Evolutionary conservation across 257 asterid species (phyloP).

Genomic region (Nicotiana noctiflora): DNA sequence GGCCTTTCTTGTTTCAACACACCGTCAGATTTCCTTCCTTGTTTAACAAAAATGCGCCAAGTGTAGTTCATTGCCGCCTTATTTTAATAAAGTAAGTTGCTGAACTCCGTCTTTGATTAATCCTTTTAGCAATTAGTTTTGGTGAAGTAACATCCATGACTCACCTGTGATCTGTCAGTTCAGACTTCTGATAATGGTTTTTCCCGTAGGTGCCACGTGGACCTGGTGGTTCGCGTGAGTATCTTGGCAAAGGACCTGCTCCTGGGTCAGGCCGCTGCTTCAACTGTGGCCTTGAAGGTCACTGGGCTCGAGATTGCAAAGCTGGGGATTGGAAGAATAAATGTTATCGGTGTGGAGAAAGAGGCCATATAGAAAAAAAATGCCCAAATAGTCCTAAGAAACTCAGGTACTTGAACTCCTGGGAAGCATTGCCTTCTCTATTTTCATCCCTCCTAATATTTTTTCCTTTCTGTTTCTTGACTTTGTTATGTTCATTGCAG

Average conservation of each 20-base stretch:
- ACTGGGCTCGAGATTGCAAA: constrained; percentile 99
- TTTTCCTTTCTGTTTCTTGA: neutral
- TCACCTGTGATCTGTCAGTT: neutral
- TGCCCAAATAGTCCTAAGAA: constrained; percentile 95
- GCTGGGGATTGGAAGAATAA: constrained; percentile 99
- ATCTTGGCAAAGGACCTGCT: constrained; percentile 82
- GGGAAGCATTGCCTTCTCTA: neutral
- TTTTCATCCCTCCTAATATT: neutral
- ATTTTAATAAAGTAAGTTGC: neutral
- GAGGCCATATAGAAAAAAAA: constrained; percentile 91
- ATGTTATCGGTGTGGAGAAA: constrained; percentile 92
- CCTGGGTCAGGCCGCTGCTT: constrained; percentile 99
- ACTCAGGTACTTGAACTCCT: constrained; percentile 34
- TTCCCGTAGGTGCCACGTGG: constrained; percentile 85
- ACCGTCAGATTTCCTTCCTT: neutral
- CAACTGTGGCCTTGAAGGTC: constrained; percentile 97
- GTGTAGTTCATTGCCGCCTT: neutral
- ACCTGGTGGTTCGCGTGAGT: constrained; percentile 87
- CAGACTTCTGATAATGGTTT: neutral
- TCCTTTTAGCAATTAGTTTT: no score
- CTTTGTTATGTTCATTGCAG: constrained; percentile 18
- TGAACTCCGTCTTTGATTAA: neutral
- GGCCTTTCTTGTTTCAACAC: neutral
- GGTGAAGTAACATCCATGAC: no score
- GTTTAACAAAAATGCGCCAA: neutral